phyloP scores from a whole-genome alignment of 805 yeast genomes.

The Priceomyces medius region DNA sequence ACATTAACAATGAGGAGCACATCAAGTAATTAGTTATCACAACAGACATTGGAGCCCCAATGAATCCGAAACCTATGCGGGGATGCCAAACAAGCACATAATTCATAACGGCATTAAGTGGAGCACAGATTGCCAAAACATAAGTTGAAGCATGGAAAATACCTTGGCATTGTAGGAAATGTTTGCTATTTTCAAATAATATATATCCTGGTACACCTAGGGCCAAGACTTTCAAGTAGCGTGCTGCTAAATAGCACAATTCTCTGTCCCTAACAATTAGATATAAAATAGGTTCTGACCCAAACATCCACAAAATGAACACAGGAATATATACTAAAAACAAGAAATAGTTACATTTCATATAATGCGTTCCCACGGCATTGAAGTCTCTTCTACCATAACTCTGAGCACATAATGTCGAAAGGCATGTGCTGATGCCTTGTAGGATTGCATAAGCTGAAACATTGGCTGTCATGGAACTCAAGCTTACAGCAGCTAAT shows the following conservation, averaged over 20 bases:
- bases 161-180: slow-evolving; percentile 75
- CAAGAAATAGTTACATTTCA: slow-evolving; percentile 62
- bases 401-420: slow-evolving; percentile 77
- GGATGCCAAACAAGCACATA: slow-evolving; percentile 68
- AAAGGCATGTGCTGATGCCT: slow-evolving; percentile 76
- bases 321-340: slow-evolving; percentile 54
- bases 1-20: slow-evolving; percentile 55
- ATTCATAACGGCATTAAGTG: slow-evolving; percentile 66
- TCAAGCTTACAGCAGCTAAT: slow-evolving; percentile 72
- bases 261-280: slow-evolving; percentile 25
- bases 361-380: slow-evolving; percentile 65
- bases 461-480: slow-evolving; percentile 77
- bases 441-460: slow-evolving; percentile 73
- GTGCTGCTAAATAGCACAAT: slow-evolving; percentile 49
- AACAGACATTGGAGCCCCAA: slow-evolving; percentile 78
- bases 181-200: slow-evolving; percentile 68
- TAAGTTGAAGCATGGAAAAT: slow-evolving; percentile 79
- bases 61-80: slow-evolving; percentile 56
- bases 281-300: slow-evolving; percentile 50
- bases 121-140: slow-evolving; percentile 68
- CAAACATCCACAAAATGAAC: slow-evolving; percentile 57
- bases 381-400: slow-evolving; percentile 66
- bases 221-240: slow-evolving; percentile 53
- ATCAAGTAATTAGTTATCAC: slow-evolving; percentile 69
- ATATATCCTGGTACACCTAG: slow-evolving; percentile 75